Conservation (phyloP, 1,139 yeast genomes). For the Nadsonia starkeyi-henricii region DNA sequence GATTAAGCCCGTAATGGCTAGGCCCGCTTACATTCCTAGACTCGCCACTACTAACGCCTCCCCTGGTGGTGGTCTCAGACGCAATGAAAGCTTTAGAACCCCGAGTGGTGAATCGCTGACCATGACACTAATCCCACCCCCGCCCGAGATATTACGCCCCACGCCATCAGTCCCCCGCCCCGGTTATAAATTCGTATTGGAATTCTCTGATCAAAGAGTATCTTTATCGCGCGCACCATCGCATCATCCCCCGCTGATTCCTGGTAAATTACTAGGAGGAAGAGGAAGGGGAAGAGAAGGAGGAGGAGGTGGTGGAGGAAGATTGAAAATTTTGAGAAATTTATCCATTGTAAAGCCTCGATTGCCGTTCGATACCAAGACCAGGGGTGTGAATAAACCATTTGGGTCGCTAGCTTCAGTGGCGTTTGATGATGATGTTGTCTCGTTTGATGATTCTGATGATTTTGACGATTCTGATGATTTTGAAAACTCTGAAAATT, state of each 20-base stretch:
- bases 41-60: too few relatives aligned
- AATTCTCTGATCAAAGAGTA: slow-evolving; percentile 13
- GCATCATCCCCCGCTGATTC: too few relatives aligned
- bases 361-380: neutral
- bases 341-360: too few relatives aligned
- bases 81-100: too few relatives aligned
- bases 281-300: too few relatives aligned
- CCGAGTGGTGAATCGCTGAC: slow-evolving; percentile 12
- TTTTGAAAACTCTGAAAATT: neutral
- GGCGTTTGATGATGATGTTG: slow-evolving; percentile 6
- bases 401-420: neutral
- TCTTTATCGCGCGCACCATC: neutral
- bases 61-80: too few relatives aligned
- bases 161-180: slow-evolving; percentile 19
- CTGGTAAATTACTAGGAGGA: too few relatives aligned
- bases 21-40: too few relatives aligned
- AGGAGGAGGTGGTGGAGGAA: too few relatives aligned
- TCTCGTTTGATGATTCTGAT: slow-evolving; percentile 1
- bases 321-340: too few relatives aligned
- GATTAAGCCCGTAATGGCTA: too few relatives aligned
- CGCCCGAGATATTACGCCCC: slow-evolving; percentile 18
- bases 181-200: slow-evolving; percentile 16
- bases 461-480: slow-evolving; percentile 1
- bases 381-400: neutral
- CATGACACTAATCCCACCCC: slow-evolving; percentile 19